Percentiles rank a stretch among this genome's conserved stretches.
Evolutionary conservation across 1,284 basidiomycete genomes (phyloP).

Genomic region (Vanrija pseudolonga): DNA sequence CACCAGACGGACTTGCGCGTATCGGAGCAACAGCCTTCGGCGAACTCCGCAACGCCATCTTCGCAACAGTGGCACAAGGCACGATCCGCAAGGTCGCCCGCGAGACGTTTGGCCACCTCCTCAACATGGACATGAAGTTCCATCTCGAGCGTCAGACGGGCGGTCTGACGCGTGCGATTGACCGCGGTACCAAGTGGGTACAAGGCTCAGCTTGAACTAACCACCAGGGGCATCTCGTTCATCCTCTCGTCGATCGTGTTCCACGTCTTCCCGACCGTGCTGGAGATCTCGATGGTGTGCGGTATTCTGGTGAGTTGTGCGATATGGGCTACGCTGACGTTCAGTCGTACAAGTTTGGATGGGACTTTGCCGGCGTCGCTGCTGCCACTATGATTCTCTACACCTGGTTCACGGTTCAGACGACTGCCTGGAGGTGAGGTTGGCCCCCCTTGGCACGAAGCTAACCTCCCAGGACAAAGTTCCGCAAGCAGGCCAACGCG

Average conservation of each 20-base stretch:
- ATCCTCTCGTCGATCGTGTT: conserved; percentile 90
- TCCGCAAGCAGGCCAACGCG: conserved; percentile 90
- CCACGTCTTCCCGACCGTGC: conserved; percentile 89
- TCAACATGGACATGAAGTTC: conserved; percentile 87
- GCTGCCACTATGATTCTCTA: conserved; percentile 81
- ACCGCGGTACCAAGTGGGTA: conserved; percentile 88
- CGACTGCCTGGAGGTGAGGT: conserved; percentile 88
- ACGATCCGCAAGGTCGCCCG: conserved; percentile 90
- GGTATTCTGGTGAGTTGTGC: conserved; percentile 73
- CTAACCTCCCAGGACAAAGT: conserved; percentile 58
- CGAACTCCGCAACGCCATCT: conserved; percentile 91
- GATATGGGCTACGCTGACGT: neutral
- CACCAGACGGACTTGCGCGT: conserved; percentile 79
- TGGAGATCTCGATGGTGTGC: conserved; percentile 95
- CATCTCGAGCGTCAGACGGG: conserved; percentile 93
- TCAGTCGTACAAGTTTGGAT: conserved; percentile 93
- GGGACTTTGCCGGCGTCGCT: conserved; percentile 92
- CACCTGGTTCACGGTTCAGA: conserved; percentile 94
- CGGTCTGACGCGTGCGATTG: conserved; percentile 91
- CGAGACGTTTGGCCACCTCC: conserved; percentile 88
- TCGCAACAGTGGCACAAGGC: conserved; percentile 90
- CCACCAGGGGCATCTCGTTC: conserved; percentile 85
- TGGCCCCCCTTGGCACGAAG: neutral
- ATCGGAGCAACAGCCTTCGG: conserved; percentile 85
- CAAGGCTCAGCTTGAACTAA: neutral